Base-by-base conservation (phyloP, 495 filamentous ascomycete species). In the Neurospora sp. region DNA sequence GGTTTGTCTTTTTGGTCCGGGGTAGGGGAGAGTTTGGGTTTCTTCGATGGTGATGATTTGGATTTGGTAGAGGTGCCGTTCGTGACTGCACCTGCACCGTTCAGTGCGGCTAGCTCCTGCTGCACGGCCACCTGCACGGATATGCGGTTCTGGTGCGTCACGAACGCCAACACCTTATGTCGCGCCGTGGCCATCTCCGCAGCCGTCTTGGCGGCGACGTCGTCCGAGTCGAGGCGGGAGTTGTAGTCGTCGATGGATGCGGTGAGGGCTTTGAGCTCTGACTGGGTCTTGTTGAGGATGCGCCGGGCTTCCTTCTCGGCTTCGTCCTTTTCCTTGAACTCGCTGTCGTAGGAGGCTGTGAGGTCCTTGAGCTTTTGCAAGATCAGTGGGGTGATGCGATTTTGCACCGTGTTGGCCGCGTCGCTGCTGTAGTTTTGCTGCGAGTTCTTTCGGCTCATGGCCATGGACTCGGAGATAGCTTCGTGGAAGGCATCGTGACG, bases 331-430 rank as follows among this genome's bases (percentile, higher is more conserved):
- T 90, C 88, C 23, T 83, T 83, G 72, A 89, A 83, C 77, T 91
- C 89, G 27, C 83, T 83, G 40, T 92, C 90, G 75, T 89, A 89
- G 39, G 85, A 87, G 20, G 77, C 74, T 3, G 89, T 89, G 5
- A 92, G 81, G 54, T 85, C 83, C 71, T 87, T 82, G 75, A 88
- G 86, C 73, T 90, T 90, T 70, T 88, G 83, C 4, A 88, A 59
- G 3, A 92, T 77, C 5, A 87, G 80, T 3, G 89, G 88, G 1
- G 86, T 85, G 74, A 91, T 86, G 54, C 86, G 86, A 18, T 81
- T 81, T 72, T 87, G 85, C 37, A 92, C 83, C 14, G 88, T 87
- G 74, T 85, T 86, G 69, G 90, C 89, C 2, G 89, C 88, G 69
- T 90, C 87, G 69, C 86, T 88, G 59, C 83, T 77, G 37, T 78